Conservation (phyloP, 768 basidiomycete species). For the Amyloporia xantha region DNA sequence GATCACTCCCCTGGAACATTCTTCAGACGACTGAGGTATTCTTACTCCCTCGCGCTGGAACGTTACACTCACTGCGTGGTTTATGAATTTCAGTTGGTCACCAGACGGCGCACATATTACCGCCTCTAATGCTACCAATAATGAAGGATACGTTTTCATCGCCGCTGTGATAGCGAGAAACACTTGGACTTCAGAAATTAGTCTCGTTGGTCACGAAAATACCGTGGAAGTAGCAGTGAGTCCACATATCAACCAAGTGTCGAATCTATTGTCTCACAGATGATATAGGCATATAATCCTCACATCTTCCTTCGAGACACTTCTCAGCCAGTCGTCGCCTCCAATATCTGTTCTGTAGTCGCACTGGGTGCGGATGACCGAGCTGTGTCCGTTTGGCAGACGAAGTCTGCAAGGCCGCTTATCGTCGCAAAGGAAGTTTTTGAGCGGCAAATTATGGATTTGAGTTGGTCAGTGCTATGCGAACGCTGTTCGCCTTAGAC, state of each 20-base stretch:
- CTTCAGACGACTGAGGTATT: conserved; percentile 83
- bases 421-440: conserved; percentile 94
- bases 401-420: conserved; percentile 82
- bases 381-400: conserved; percentile 95
- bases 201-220: conserved; percentile 94
- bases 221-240: conserved; percentile 92
- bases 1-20: conserved; percentile 93
- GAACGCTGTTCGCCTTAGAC: conserved; percentile 2
- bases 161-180: conserved; percentile 91
- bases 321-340: conserved; percentile 56
- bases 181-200: conserved; percentile 87
- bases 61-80: no score
- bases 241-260: conserved; percentile 7
- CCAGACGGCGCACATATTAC: conserved; percentile 99
- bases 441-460: conserved; percentile 89
- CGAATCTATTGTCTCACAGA: no score
- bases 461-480: conserved; percentile 74
- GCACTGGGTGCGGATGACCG: conserved; percentile 93
- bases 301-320: conserved; percentile 86
- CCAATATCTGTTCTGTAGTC: conserved; percentile 86
- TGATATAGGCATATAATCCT: conserved; percentile 80
- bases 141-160: conserved; percentile 93
- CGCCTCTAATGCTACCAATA: conserved; percentile 95
- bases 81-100: conserved; percentile 98
- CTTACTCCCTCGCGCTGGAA: no score